Evolutionary conservation across 208 protist genomes (phyloP), one percentile per base, ranked within the genome.

Genomic region (Phytomonas sp.): DNA sequence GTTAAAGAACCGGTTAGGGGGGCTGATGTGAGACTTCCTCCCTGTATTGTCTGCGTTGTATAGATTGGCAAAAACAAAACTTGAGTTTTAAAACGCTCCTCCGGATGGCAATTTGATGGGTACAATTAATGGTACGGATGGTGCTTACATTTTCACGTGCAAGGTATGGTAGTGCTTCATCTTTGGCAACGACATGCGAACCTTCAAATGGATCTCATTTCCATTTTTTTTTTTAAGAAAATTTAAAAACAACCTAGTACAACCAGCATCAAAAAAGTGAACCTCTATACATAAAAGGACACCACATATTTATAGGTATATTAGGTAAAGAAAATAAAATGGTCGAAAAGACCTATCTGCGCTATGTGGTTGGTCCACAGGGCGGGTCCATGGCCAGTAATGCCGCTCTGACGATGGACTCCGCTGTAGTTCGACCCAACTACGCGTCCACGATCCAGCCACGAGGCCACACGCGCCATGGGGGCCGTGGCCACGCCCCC

Each of bases 341-440:
- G 88, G 88, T 95, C 40, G 91, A 86, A 19, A 96, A 96, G 75
- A 96, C 83, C 2, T 96, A 96, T 68, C 77, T 96, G 29, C 86
- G 91, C 69, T 96, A 96, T 67, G 81, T 89, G 23, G 85, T 83
- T 0, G 91, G 88, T 19, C 91, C 88, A 29, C 84, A 94, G 67
- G 85, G 87, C 23, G 91, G 91, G 31, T 65, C 78, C 10, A 78
- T 94, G 11, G 86, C 77, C 7, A 94, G 91, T 70, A 82, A 70
- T 66, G 84, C 77, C 16, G 71, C 88, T 2, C 83, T 96, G 29
- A 76, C 78, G 12, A 67, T 89, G 62, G 87, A 79, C 31, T 69
- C 72, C 2, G 79, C 77, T 42, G 67, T 93, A 23, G 60, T 80
- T 26, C 81, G 72, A 6, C 64, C 79, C 3, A 70, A 74, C 32